phyloP scores from a whole-genome alignment of 2,329 filamentous ascomycete species.

The Pseudogymnoascus sp. region DNA sequence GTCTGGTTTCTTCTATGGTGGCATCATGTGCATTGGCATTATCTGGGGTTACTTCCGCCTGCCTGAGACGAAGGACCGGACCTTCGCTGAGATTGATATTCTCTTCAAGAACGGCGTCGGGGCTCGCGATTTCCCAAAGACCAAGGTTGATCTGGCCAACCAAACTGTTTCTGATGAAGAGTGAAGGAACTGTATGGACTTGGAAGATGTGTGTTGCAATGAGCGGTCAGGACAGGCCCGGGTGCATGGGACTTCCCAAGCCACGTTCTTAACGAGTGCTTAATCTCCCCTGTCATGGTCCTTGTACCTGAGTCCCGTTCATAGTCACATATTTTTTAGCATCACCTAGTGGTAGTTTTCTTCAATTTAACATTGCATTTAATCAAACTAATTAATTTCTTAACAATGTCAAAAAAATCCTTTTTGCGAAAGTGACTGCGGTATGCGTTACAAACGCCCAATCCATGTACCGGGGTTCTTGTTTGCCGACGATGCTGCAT shows the following conservation, averaged over 20 bases:
- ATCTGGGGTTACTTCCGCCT: constrained; percentile 37
- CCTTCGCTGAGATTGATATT: constrained; percentile 35
- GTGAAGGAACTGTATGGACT: neutral
- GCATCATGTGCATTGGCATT: constrained; percentile 27
- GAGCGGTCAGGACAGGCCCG: neutral
- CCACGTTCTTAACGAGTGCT: neutral
- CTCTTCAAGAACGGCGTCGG: constrained; percentile 33
- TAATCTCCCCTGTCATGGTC: neutral
- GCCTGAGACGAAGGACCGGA: constrained; percentile 35
- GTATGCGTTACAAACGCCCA: neutral
- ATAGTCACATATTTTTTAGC: neutral
- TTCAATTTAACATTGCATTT: neutral
- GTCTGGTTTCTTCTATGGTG: constrained; percentile 35
- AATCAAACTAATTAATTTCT: neutral
- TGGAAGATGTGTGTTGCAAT: neutral
- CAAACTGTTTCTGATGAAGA: constrained; percentile 4
- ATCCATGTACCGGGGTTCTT: neutral
- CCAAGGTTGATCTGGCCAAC: constrained; percentile 23
- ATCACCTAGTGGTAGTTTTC: neutral
- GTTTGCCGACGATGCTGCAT: neutral
- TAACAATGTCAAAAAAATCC: neutral
- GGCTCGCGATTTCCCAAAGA: constrained; percentile 32
- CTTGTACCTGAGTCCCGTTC: neutral
- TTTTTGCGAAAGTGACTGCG: neutral
- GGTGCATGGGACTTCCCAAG: neutral